Base-by-base conservation (phyloP, 2,329 filamentous ascomycete genomes). In the Fusarium chaquense region DNA sequence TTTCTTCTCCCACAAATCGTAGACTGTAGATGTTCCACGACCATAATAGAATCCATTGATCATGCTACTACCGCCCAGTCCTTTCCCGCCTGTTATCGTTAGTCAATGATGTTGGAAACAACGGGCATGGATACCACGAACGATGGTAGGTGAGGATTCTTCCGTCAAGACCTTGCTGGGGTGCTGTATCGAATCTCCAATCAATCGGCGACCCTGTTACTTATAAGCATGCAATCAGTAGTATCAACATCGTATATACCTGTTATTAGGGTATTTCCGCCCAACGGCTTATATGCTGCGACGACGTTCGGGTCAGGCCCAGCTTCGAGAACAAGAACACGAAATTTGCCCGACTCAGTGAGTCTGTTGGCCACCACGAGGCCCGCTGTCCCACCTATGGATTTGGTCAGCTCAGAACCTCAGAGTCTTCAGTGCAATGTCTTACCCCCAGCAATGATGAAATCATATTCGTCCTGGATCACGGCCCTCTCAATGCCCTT, bases 41-140 rank as follows among this genome's bases (percentile, higher is more conserved):
- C 62, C 62, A 26, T 64, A 64, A 9, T 64, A 64, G n/a, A 64
- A 62, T 1, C 62, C 59, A 7, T 64, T 64, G 0, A 64, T 62
- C 35, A 64, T 58, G 1, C 62, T 64, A 4, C 59, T 64, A 1
- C 62, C 59, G 8, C 62, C 62, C 1, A 64, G 33, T 5, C 62
- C 62, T 7, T 56, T 56, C 0, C 62, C 59, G 1, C 59, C 62
- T 64, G 3, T 2, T 2, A 10, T 0, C 4, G 0, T 64, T 1
- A 58, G 58, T 2, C 15, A 5, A 28, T 33, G 1, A 1, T 28
- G 6, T 7, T 1, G 12, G 8, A 16, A 11, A 10, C 15, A 11
- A 22, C 2, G 4, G 5, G 1, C 4, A 18, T 3, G 2, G 1
- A 1, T 4, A 2, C 1, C 2, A 32, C 59, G 15, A 10, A 64